Evolutionary conservation across 2,329 filamentous ascomycete genomes (phyloP).

Genomic region (Cercospora nicotianae): DNA sequence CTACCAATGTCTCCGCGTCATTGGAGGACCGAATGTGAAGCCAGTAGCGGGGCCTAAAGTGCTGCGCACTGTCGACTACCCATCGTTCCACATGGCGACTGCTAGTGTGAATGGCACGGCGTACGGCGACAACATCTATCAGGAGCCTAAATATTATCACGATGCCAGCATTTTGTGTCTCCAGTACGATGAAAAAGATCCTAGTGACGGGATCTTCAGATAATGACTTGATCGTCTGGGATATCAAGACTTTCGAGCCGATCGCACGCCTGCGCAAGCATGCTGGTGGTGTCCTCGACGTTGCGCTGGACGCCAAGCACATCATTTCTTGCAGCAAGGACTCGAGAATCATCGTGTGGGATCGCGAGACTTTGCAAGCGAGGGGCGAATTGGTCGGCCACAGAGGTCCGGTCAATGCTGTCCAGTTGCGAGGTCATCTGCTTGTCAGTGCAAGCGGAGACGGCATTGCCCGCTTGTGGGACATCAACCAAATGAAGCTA

Average conservation of each 20-base stretch:
- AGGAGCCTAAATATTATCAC: slow-evolving; percentile 63
- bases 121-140: slow-evolving; percentile 49
- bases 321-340: slow-evolving; percentile 99
- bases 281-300: slow-evolving; percentile 84
- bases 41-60: slow-evolving; percentile 49
- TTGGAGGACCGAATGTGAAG: slow-evolving; percentile 70
- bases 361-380: slow-evolving; percentile 73
- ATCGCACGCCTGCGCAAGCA: slow-evolving; percentile 77
- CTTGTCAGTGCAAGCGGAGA: slow-evolving; percentile 94
- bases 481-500: slow-evolving; percentile 81
- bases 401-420: slow-evolving; percentile 89
- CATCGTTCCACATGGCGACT: slow-evolving; percentile 41
- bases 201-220: slow-evolving; percentile 95
- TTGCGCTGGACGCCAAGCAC: slow-evolving; percentile 87
- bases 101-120: slow-evolving; percentile 50
- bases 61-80: slow-evolving; percentile 45
- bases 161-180: slow-evolving; percentile 91
- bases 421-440: slow-evolving; percentile 89
- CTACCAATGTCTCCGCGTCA: slow-evolving; percentile 78
- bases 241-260: slow-evolving; percentile 76
- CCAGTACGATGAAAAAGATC: slow-evolving; percentile 85
- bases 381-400: slow-evolving; percentile 82
- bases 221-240: slow-evolving; percentile 86
- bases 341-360: slow-evolving; percentile 90
- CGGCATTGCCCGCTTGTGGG: slow-evolving; percentile 92